Evolutionary conservation across 768 basidiomycete genomes (phyloP).

Genomic region (Termitomyces sp.): DNA sequence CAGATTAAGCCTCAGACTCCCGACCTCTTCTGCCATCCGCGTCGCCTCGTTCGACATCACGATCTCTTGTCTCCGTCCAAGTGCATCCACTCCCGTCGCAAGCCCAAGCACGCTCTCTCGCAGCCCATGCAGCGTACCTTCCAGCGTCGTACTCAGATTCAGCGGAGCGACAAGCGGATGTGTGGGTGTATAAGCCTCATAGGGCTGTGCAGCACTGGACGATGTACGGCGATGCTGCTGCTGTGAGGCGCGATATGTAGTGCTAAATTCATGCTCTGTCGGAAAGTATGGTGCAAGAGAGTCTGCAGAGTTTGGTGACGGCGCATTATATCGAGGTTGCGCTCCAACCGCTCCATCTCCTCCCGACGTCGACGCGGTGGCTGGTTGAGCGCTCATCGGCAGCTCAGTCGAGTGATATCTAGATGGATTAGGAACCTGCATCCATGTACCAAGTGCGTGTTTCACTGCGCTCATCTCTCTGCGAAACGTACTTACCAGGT

Average conservation of each 20-base stretch:
- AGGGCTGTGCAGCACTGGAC: not conserved
- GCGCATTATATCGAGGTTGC: not conserved
- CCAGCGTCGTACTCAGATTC: constrained; percentile 55
- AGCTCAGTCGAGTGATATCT: constrained; percentile 19
- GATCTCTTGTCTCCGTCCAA: constrained; percentile 60
- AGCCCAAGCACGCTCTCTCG: constrained; percentile 56
- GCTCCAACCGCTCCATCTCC: constrained; percentile 1
- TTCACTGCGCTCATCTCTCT: constrained; percentile 54
- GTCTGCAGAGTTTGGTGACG: constrained; percentile 4
- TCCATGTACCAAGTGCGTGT: constrained; percentile 53
- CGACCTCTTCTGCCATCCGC: constrained; percentile 68
- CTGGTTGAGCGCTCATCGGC: constrained; percentile 16
- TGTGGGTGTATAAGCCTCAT: constrained; percentile 3
- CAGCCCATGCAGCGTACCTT: constrained; percentile 53
- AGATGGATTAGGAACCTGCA: constrained; percentile 6
- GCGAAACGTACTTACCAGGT: constrained; percentile 40
- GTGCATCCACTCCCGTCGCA: constrained; percentile 54
- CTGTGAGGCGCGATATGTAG: not conserved
- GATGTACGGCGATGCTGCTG: not conserved
- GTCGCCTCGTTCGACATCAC: constrained; percentile 66
- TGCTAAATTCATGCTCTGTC: constrained; percentile 7
- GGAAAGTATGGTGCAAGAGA: constrained; percentile 17
- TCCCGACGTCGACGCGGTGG: constrained; percentile 21
- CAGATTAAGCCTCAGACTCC: constrained; percentile 59
- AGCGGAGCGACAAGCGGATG: constrained; percentile 47